Conservation (phyloP, 306 rosid genomes). For the Sicyos edulis region DNA sequence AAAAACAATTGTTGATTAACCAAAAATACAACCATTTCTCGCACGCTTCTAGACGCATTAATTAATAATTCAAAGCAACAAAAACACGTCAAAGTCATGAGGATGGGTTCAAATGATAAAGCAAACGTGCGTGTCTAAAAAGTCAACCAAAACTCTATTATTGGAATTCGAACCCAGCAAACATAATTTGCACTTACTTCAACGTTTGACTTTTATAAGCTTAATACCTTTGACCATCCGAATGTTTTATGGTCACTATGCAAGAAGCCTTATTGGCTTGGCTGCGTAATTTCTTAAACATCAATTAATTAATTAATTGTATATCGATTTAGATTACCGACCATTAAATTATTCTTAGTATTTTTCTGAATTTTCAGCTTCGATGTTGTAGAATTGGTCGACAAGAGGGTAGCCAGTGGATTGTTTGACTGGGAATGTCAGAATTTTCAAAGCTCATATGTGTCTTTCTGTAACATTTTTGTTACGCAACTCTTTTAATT, state of each 20-base stretch:
- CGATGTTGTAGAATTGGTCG: not conserved
- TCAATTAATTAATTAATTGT: not conserved
- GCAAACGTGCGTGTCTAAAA: constrained; percentile 5
- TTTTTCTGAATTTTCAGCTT: not conserved
- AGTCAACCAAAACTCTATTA: constrained; percentile 1
- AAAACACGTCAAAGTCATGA: not conserved
- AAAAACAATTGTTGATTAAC: no score
- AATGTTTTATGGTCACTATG: no score
- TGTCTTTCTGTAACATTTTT: not conserved
- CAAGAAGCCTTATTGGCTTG: not conserved
- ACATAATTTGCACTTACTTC: not conserved
- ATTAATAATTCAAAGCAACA: not conserved
- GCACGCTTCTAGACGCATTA: not conserved
- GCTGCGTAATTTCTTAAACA: not conserved
- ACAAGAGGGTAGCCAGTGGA: not conserved
- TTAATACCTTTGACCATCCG: not conserved
- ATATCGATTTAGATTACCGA: not conserved
- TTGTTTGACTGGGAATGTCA: not conserved
- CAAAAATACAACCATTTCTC: no score
- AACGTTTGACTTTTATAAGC: not conserved
- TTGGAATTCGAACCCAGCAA: constrained; percentile 2
- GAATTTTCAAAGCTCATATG: not conserved
- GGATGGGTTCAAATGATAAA: not conserved
- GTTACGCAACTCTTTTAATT: not conserved
- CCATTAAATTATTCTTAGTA: not conserved